phyloP scores from a whole-genome alignment of 2,329 filamentous ascomycete genomes.

The Fusarium sp. region DNA sequence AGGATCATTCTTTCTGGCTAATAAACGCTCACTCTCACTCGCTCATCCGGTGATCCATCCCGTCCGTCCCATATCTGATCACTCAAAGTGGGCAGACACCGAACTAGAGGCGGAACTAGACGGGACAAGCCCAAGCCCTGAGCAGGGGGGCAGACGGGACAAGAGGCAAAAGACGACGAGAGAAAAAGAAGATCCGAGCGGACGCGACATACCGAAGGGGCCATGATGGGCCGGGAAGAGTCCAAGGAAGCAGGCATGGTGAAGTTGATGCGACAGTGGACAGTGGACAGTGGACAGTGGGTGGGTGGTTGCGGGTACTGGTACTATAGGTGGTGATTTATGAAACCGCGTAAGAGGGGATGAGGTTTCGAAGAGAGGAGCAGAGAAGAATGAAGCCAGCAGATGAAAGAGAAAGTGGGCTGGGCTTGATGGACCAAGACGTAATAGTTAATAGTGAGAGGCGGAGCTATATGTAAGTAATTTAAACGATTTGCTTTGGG shows the following conservation, averaged over 20 bases:
- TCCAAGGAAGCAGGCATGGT: conserved; percentile 71
- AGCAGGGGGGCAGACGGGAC: conserved; percentile 10
- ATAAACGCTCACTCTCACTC: no score
- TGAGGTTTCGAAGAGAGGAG: conserved; percentile 22
- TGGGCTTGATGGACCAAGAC: background rate
- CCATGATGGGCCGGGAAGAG: conserved; percentile 73
- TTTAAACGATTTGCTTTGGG: conserved; percentile 8
- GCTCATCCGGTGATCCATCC: conserved; percentile 10
- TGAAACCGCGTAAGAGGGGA: conserved; percentile 26
- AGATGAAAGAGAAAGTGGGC: conserved; percentile 21
- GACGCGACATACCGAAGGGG: conserved; percentile 68
- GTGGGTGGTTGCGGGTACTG: conserved; percentile 16
- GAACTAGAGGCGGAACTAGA: conserved; percentile 36
- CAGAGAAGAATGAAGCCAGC: conserved; percentile 11
- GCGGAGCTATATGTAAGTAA: conserved; percentile 26
- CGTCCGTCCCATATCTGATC: conserved; percentile 6
- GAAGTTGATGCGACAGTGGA: conserved; percentile 42
- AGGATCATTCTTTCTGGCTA: conserved; percentile 18
- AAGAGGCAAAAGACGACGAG: background rate
- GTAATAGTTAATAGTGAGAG: conserved; percentile 16
- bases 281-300: background rate
- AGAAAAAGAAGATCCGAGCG: conserved; percentile 34
- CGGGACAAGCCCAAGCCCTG: conserved; percentile 19
- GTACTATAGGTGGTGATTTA: conserved; percentile 18
- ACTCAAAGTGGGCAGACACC: conserved; percentile 37